These are phyloP conservation scores for Poa pratensis DNA, from an alignment of 176 grass and related monocot genomes.

Conservation along the genomic window DNA sequence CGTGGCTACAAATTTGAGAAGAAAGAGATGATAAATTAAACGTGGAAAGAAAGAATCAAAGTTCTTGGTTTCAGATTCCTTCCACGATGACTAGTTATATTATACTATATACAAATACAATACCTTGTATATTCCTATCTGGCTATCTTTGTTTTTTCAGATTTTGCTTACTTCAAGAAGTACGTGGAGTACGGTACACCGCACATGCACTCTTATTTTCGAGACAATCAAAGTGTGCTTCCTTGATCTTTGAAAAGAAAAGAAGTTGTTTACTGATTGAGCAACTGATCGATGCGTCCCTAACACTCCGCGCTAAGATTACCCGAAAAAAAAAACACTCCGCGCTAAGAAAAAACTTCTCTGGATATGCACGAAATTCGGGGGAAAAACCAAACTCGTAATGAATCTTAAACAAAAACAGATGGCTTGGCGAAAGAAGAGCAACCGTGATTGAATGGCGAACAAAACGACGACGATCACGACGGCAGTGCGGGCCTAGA, in stretches of 20 bases:
- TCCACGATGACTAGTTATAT: no score
- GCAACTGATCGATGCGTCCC: no score
- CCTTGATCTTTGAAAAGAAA: background rate
- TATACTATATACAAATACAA: no score
- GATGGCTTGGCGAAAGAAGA: no score
- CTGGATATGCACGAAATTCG: no score
- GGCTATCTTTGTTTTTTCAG: background rate
- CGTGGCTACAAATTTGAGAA: background rate
- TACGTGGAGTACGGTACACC: background rate
- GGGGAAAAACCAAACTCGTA: no score
- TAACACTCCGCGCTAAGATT: no score
- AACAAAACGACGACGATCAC: background rate
- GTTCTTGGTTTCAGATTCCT: background rate
- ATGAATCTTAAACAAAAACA: no score
- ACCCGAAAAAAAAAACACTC: no score
- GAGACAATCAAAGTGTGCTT: background rate
- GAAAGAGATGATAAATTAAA: background rate
- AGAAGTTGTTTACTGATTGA: background rate
- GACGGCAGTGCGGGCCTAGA: background rate
- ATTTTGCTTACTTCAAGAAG: background rate
- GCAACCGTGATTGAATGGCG: no score
- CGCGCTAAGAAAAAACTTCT: no score
- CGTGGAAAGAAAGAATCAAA: background rate
- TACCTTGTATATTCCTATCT: no score
- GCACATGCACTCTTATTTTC: background rate